These are phyloP conservation scores for Scleroderma bovista DNA, from an alignment of 768 basidiomycete species.

Conservation along the genomic window DNA sequence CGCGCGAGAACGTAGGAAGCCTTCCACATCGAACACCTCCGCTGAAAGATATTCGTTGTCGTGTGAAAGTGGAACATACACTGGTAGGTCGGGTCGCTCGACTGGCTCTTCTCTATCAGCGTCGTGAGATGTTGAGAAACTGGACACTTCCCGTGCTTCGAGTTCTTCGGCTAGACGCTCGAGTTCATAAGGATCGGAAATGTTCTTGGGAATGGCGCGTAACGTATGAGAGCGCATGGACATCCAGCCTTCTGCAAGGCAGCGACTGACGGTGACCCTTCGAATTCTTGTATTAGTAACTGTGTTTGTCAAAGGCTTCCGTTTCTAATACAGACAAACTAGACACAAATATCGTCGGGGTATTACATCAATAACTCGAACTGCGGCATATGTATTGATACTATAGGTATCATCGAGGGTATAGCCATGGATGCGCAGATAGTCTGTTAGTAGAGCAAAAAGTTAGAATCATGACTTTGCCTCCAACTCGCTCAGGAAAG, in stretches of 20 bases:
- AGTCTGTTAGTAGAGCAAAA: background rate
- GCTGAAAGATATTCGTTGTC: constrained; percentile 67
- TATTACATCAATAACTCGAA: too few relatives aligned
- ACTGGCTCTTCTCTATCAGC: constrained; percentile 7
- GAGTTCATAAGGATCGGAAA: constrained; percentile 56
- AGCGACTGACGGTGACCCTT: too few relatives aligned
- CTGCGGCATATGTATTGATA: background rate
- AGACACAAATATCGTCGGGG: too few relatives aligned
- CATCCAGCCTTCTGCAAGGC: background rate
- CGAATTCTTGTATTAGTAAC: too few relatives aligned
- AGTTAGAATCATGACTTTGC: constrained; percentile 35
- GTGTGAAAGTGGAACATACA: constrained; percentile 72
- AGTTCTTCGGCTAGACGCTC: constrained; percentile 73
- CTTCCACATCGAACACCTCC: constrained; percentile 72
- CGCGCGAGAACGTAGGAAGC: constrained; percentile 81
- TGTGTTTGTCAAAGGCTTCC: too few relatives aligned
- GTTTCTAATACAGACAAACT: too few relatives aligned
- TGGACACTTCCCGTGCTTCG: constrained; percentile 45
- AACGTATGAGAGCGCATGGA: constrained; percentile 15
- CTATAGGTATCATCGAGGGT: too few relatives aligned
- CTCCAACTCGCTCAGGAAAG: constrained; percentile 74
- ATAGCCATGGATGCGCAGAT: too few relatives aligned
- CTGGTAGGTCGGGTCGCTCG: constrained; percentile 47
- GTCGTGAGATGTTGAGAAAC: constrained; percentile 7
- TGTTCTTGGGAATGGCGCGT: constrained; percentile 9